Base-by-base conservation (phyloP, 225 moss, liverwort and hornwort species). In the Bryum argenteum region DNA sequence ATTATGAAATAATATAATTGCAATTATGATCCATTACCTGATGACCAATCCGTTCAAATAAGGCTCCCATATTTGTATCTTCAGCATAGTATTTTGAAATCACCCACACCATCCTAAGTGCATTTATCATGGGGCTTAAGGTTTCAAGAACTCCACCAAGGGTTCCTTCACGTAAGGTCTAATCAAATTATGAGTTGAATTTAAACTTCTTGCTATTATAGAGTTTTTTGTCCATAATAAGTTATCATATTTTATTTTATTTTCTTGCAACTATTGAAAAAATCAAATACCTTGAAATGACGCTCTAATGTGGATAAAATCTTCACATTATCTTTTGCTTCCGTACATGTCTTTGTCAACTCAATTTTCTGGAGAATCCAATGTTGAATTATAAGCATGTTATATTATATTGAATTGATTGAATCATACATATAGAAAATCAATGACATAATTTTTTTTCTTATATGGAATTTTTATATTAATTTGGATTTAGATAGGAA, bases 291-390 rank as follows among this genome's bases (percentile, higher is more conserved):
- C 89, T 91, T 93, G 39, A 96, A 96, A 71, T 96, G 93, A 21
- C 91, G 89, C 48, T 96, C 96, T 42, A 96, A 26, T 15, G 91
- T 96, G 0, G 75, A 84, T 45, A 96, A 59, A 80, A 96, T 88
- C 76, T 96, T 93, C 21, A 90, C 82, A 58, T 96, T 96, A 33
- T 93, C 93, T 77, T 93, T 96, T 37, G 96, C 96, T 75, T 96
- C 96, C 10, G 90, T 63, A 43, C 79, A 96, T 69, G 82, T 82
- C 54, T 91, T 93, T 72, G 79, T 47, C 43, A 93, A 75, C 10
- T 96, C 90, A 8, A 12, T 61, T 18, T 82, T 68, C 95, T 96
- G 22, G 1, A 75, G 41, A 1, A 4, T 58, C 1, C 2, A 58
- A 22, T 1, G 1, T 55, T 18, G 10, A 24, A 5, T 0, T 8